These are phyloP conservation scores for Chernovozyma sophiae-reginae DNA, from an alignment of 1,139 yeast species.

Conservation along the genomic window DNA sequence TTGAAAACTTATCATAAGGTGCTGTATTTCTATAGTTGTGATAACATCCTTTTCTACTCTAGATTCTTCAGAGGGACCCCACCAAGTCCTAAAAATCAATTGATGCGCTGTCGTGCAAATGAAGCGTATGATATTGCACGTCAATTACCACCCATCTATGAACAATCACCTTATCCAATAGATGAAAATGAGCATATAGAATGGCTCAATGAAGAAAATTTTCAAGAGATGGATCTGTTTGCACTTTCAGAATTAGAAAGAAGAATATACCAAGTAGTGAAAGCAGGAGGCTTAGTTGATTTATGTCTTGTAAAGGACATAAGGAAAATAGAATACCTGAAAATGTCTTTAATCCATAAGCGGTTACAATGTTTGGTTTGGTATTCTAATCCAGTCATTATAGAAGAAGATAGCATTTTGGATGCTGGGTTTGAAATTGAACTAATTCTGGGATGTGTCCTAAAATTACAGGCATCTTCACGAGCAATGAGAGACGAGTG, in stretches of 20 bases:
- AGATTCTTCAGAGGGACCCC: constrained; percentile 57
- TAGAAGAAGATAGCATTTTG: constrained; percentile 26
- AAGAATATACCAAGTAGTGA: constrained; percentile 49
- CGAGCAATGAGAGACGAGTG: constrained; percentile 55
- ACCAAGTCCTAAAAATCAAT: constrained; percentile 43
- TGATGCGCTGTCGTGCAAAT: constrained; percentile 20
- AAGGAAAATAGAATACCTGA: constrained; percentile 20
- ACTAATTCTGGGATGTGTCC: constrained; percentile 41
- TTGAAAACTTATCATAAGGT: constrained; percentile 49
- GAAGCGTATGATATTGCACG: constrained; percentile 14
- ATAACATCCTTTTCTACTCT: constrained; percentile 57
- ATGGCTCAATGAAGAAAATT: constrained; percentile 55
- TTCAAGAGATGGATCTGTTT: constrained; percentile 45
- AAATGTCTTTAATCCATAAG: constrained; percentile 28
- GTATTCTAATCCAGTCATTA: constrained; percentile 25
- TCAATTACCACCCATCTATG: constrained; percentile 33
- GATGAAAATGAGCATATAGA: constrained; percentile 48
- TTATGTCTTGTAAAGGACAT: constrained; percentile 46
- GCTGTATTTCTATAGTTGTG: constrained; percentile 61
- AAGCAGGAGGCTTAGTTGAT: constrained; percentile 62
- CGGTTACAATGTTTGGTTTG: constrained; percentile 42
- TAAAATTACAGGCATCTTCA: constrained; percentile 59
- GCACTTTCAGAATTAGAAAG: constrained; percentile 67
- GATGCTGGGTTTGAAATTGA: constrained; percentile 53
- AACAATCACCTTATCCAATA: constrained; percentile 49